Evolutionary conservation across 1,284 basidiomycete species (phyloP).

Genomic region (Ceratobasidium papillatum): DNA sequence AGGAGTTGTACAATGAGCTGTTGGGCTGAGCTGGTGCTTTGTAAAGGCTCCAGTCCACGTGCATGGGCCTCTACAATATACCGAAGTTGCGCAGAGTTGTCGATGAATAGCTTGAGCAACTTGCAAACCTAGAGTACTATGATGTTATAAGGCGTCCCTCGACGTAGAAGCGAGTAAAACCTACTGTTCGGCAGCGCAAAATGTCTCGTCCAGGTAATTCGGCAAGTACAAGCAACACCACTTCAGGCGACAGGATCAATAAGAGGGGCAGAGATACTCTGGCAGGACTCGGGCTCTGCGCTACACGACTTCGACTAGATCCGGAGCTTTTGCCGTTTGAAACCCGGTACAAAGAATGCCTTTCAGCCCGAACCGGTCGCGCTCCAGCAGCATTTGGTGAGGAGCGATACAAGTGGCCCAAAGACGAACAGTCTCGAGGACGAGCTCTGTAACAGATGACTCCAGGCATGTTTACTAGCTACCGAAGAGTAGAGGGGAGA

Average conservation of each 20-base stretch:
- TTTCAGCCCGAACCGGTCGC: slow-evolving; percentile 10
- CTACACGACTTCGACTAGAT: neutral
- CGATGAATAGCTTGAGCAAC: slow-evolving; percentile 20
- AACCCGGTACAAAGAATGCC: neutral
- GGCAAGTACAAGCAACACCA: slow-evolving; percentile 4
- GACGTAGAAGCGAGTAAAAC: neutral
- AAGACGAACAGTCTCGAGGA: slow-evolving; percentile 18
- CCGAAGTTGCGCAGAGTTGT: slow-evolving; percentile 11
- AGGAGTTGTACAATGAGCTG: neutral
- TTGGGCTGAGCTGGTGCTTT: neutral
- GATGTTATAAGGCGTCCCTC: neutral
- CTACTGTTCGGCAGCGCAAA: slow-evolving; percentile 15
- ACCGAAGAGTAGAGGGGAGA: neutral
- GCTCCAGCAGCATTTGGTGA: neutral
- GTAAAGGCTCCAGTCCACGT: slow-evolving; percentile 21
- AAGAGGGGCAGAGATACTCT: slow-evolving; percentile 3
- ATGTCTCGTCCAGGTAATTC: slow-evolving; percentile 21
- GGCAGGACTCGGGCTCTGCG: neutral
- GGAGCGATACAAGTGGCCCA: slow-evolving; percentile 31
- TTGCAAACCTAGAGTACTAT: neutral
- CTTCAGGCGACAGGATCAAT: slow-evolving; percentile 13
- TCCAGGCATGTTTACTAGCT: slow-evolving; percentile 12
- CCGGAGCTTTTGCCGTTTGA: neutral
- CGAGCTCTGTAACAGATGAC: slow-evolving; percentile 27
- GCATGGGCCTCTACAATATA: slow-evolving; percentile 18